Evolutionary conservation across 75 land plant genomes (phyloP), one percentile per base, ranked within the genome.

Genomic region (Adiantum capillusveneris): DNA sequence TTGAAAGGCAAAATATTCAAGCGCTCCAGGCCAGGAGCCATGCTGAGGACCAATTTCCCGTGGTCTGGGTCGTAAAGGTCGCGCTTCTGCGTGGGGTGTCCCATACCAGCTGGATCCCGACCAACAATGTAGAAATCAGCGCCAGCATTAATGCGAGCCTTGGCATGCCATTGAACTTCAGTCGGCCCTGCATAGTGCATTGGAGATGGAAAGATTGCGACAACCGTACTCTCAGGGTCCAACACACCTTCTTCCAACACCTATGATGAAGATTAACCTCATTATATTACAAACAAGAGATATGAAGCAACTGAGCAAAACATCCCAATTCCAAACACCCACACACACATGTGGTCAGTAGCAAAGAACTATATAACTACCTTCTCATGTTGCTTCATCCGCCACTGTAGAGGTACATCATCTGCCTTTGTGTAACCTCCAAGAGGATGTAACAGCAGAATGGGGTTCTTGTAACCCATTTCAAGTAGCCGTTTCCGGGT

Each of bases 141-240:
- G 7, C 91, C 98, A 0, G 96, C 96, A 76, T 94, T 94, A 43
- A 94, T 79, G 20, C 96, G 67, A 36, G 91, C 87, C 65, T 94
- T 94, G 25, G 98, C 98, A 73, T 94, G 98, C 98, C 98, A 94
- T 41, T 94, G 96, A 27, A 94, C 98, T 70, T 94, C 88, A 21
- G 98, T 94, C 45, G 98, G 98, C 21, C 98, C 98, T 1, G 98
- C 98, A 76, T 94, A 94, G 58, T 81, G 96, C 98, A 94, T 90
- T 25, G 98, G 96, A 6, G 96, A 90, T 14, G 98, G 98, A 57
- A 94, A 94, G 46, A 94, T 94, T 12, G 96, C 72, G 25, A 94
- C 84, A 52, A 94, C 84, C 16, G 96, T 94, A 6, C 97, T 94
- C 64, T 77, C 84, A 36, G 98, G 98, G 36, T 94, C 96, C 49